These are phyloP conservation scores for Onygenales sp. DNA, from an alignment of 2,329 filamentous ascomycete genomes.

Conservation along the genomic window DNA sequence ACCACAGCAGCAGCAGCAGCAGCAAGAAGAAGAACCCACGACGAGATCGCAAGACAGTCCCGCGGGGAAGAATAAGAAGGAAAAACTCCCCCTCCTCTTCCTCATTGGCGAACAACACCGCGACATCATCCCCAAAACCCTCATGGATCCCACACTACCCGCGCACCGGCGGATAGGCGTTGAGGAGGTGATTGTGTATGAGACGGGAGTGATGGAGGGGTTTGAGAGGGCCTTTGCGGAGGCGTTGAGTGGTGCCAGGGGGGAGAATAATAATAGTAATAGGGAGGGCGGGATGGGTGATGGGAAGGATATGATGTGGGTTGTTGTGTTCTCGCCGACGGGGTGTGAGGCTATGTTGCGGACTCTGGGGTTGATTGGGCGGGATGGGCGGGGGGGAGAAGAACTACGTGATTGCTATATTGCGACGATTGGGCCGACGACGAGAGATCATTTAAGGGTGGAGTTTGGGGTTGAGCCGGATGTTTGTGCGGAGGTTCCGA, in stretches of 20 bases:
- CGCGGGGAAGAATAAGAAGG: conserved; percentile 26
- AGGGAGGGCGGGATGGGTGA: conserved; percentile 10
- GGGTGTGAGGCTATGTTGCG: conserved; percentile 53
- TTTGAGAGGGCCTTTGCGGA: conserved; percentile 60
- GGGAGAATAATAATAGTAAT: conserved; percentile 10
- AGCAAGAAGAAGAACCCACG: too few species aligned
- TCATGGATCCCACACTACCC: conserved; percentile 52
- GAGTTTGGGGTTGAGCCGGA: conserved; percentile 36
- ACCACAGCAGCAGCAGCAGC: background rate
- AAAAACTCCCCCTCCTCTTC: conserved; percentile 60
- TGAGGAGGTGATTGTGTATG: conserved; percentile 75
- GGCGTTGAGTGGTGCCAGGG: conserved; percentile 29
- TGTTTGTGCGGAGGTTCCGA: conserved; percentile 69
- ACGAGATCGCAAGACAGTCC: too few species aligned
- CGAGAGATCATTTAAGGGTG: conserved; percentile 57
- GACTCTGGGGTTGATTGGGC: conserved; percentile 39
- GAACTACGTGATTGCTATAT: conserved; percentile 47
- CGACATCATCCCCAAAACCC: conserved; percentile 77
- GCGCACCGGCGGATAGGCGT: conserved; percentile 51
- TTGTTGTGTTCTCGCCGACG: conserved; percentile 49
- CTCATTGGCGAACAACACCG: conserved; percentile 81
- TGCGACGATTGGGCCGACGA: conserved; percentile 90
- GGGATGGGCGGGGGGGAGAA: background rate
- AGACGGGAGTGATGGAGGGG: conserved; percentile 69
- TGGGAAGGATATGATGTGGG: conserved; percentile 18